Percentiles rank a stretch among this genome's conserved stretches.
These are phyloP conservation scores for Pholiota conissans DNA, from an alignment of 768 basidiomycete species.

Conservation along the genomic window DNA sequence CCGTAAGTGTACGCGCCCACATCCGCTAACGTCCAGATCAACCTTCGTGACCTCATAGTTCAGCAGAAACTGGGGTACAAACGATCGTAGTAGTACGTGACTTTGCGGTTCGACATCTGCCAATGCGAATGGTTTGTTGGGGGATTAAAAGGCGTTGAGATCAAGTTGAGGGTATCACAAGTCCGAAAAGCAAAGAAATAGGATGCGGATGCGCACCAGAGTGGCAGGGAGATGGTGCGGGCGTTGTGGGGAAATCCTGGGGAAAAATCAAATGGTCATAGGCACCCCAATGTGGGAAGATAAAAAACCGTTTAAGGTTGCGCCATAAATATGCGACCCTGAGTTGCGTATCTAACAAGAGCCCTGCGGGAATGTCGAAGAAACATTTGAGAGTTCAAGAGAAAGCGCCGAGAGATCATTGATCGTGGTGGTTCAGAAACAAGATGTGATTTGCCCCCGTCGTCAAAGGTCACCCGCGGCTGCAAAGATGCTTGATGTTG, in stretches of 20 bases:
- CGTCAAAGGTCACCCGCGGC: neutral
- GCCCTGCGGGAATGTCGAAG: neutral
- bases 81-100: constrained; percentile 84
- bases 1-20: constrained; percentile 79
- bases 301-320: neutral
- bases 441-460: neutral
- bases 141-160: neutral
- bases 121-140: neutral
- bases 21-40: constrained; percentile 47
- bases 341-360: no score
- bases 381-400: neutral
- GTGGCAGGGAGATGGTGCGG: neutral
- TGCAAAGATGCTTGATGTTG: no score
- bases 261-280: neutral
- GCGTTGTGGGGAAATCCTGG: neutral
- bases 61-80: constrained; percentile 18
- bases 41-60: constrained; percentile 1
- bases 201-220: neutral
- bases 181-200: neutral
- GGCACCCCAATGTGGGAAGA: neutral
- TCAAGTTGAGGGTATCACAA: neutral
- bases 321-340: neutral
- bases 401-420: neutral
- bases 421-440: neutral
- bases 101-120: constrained; percentile 68